A percentile compares a stretch with the other conserved stretches of the same genome.
Conservation (phyloP, 306 rosid species). For the Lathyrus oleraceus region DNA sequence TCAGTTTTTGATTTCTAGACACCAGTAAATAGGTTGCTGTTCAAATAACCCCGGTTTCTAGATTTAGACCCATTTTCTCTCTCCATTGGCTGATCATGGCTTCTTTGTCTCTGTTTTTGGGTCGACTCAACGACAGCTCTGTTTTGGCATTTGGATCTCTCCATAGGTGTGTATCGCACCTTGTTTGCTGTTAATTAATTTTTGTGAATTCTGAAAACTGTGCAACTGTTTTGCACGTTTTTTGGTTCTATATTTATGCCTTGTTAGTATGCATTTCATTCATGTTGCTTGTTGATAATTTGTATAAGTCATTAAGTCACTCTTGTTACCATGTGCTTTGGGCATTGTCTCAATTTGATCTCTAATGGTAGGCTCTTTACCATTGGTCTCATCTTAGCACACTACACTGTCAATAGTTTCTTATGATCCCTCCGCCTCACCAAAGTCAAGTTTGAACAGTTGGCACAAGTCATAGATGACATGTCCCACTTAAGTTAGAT, state of each 20-base stretch:
- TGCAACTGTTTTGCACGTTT: neutral
- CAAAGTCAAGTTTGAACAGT: neutral
- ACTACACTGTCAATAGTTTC: neutral
- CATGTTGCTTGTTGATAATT: neutral
- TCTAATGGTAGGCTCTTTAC: neutral
- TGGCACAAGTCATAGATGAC: neutral
- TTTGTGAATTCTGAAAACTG: no score
- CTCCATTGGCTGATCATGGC: no score
- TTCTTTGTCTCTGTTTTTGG: no score
- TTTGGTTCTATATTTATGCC: neutral
- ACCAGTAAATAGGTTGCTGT: no score
- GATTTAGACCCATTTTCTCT: no score
- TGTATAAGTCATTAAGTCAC: neutral
- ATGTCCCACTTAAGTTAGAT: neutral
- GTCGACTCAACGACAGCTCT: no score
- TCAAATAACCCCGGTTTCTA: no score
- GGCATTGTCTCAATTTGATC: neutral
- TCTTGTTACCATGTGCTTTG: neutral
- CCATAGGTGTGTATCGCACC: no score
- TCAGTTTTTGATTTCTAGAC: no score
- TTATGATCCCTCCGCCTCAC: neutral
- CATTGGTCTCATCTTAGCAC: neutral
- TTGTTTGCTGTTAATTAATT: no score
- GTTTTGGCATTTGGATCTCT: no score
- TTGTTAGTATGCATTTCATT: neutral